Base-by-base conservation (phyloP, 2,329 filamentous ascomycete species). In the Cyclaneusma minus region DNA sequence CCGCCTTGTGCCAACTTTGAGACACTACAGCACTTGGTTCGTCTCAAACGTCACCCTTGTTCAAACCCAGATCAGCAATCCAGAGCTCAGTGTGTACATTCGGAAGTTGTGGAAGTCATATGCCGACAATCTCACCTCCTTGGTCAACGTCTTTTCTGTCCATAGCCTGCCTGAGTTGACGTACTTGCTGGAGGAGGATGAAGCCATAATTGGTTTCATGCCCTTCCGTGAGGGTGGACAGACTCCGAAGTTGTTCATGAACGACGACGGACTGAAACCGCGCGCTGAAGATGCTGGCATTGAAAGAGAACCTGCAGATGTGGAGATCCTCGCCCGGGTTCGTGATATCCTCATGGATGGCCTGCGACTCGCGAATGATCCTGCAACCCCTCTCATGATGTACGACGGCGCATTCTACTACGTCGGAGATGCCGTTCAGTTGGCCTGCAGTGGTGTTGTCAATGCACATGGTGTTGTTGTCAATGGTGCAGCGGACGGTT, bases 1-100 rank as follows among this genome's bases (percentile, higher is more conserved):
- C 17, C 62, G 68, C 31, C 55, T 78, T 23, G 52, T 80, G 13
- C 73, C 75, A 4, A 62, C 60, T 16, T 52, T 81, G 24, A 68
- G 74, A 9, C 55, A 77, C 22, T 80, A 80, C 46, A 77, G 69
- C 44, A 65, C 64, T 9, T 81, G 75, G 75, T 55, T 80, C 27
- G 49, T 67, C 10, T 58, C 60, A 7, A 69, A 64, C 32, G 62
- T 60, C 42, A 43, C 55, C 10, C 53, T 67, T 4, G 49, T 78
- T 12, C 52, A 60, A 29, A 58, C 62, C n/a, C 57, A 68, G 27
- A 45, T 56, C 12, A 58, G 58, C 28, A 64, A 69, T 33, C 60
- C 60, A 4, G 44, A 58, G 15, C 53, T 73, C n/a, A 57, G 59
- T 13, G 55, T 65, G 4, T 59, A 70, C 32, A 63, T 72, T 19